Percentiles rank a stretch among this genome's conserved stretches.
Evolutionary conservation across 108 stramenopile species (phyloP).

Genomic region (Conticribra guillardii): DNA sequence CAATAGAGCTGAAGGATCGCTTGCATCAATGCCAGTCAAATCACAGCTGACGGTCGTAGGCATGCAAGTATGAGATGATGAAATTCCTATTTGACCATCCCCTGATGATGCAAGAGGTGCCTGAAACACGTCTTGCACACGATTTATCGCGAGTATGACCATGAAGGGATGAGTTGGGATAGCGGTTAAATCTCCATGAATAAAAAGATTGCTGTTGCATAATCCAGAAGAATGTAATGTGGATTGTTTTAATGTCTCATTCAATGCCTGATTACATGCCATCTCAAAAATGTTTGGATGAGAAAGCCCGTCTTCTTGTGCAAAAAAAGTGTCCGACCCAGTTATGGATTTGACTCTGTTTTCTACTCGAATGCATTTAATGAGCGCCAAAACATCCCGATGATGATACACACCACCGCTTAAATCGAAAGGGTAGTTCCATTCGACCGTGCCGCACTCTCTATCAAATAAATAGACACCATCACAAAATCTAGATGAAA

Average conservation of each 20-base stretch:
- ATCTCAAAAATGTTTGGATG: slow-evolving; percentile 53
- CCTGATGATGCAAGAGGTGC: slow-evolving; percentile 43
- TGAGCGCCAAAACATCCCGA: slow-evolving; percentile 21
- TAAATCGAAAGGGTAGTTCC: slow-evolving; percentile 54
- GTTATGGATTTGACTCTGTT: too few relatives aligned
- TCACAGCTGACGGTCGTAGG: slow-evolving; percentile 1
- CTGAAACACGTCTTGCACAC: slow-evolving; percentile 46
- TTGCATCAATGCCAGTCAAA: slow-evolving; percentile 4
- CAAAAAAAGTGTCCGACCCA: too few relatives aligned
- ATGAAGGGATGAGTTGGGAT: slow-evolving; percentile 30
- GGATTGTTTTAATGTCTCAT: not conserved
- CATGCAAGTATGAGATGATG: too few relatives aligned
- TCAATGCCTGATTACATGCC: slow-evolving; percentile 26
- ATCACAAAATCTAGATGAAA: not conserved
- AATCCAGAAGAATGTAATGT: not conserved
- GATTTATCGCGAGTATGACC: slow-evolving; percentile 46
- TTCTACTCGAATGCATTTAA: slow-evolving; percentile 12
- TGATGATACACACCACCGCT: slow-evolving; percentile 46
- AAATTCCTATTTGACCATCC: not conserved
- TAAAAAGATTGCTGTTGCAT: not conserved
- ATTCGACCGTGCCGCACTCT: slow-evolving; percentile 29
- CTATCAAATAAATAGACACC: slow-evolving; percentile 38
- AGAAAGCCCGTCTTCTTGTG: slow-evolving; percentile 4
- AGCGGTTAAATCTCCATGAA: slow-evolving; percentile 13
- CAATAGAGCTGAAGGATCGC: slow-evolving; percentile 23